Conservation (phyloP, 2,329 filamentous ascomycete genomes). For the Microcera coccophila region DNA sequence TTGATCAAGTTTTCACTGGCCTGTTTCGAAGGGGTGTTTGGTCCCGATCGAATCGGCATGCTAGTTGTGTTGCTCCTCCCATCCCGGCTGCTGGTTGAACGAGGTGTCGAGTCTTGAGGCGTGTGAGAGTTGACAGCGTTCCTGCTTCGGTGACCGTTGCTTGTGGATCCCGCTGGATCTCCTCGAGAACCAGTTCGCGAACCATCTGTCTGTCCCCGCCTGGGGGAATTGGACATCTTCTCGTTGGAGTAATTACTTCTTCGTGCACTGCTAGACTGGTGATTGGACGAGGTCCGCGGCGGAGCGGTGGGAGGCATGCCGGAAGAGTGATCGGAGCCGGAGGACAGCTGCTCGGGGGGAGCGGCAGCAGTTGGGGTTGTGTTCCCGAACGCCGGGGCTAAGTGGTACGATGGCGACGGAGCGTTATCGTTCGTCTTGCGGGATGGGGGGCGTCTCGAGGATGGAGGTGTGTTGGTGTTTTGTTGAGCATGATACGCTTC, state of each 20-base stretch:
- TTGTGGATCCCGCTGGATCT: conserved; percentile 27
- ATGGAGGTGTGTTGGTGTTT: conserved; percentile 45
- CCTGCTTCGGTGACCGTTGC: conserved; percentile 30
- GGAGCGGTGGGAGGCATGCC: conserved; percentile 69
- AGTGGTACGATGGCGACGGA: conserved; percentile 33
- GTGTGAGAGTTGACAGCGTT: conserved; percentile 24
- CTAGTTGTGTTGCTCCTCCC: conserved; percentile 35
- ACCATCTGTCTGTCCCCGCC: conserved; percentile 37
- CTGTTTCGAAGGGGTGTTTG: conserved; percentile 51
- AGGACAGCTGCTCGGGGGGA: conserved; percentile 40
- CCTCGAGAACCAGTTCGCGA: conserved; percentile 33
- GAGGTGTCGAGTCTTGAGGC: conserved; percentile 38
- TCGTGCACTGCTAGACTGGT: conserved; percentile 41
- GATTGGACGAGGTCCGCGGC: conserved; percentile 75
- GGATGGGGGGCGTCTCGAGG: conserved; percentile 51
- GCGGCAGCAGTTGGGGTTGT: conserved; percentile 44
- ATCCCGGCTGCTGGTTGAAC: conserved; percentile 39
- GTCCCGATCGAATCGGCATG: conserved; percentile 44
- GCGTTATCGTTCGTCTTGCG: conserved; percentile 51
- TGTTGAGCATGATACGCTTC: conserved; percentile 57
- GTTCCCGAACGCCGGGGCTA: conserved; percentile 45
- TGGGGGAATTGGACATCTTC: conserved; percentile 41
- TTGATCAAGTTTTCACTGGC: conserved; percentile 76
- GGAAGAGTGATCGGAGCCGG: conserved; percentile 50
- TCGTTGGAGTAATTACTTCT: conserved; percentile 45